Base-by-base conservation (phyloP, 2,329 filamentous ascomycete genomes). In the Esteya vermicola region DNA sequence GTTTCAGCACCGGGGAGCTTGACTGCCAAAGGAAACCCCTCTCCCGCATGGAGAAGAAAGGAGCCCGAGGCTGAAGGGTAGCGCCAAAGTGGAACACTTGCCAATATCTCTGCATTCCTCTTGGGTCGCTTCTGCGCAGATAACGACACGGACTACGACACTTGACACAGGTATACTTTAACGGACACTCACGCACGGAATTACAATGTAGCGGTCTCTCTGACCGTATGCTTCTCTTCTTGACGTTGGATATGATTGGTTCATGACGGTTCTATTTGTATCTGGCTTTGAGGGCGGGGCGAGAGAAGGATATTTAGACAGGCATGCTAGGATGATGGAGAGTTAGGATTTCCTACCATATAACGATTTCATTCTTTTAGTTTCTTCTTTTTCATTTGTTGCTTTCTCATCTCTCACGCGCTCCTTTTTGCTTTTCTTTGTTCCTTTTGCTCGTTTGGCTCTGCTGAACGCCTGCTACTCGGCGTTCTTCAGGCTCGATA, bases 241-340 rank as follows among this genome's bases (percentile, higher is more conserved):
- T 42, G 47, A 50, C 42, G 49, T 48, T 49, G 47, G 49, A 48
- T 36, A 50, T 43, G 51, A 51, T n/a, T n/a, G n/a, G n/a, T 44
- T 50, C 10, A 51, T 43, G 47, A 52, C 42, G 45, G 48, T 40
- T n/a, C n/a, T n/a, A n/a, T n/a, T n/a, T 41, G 46, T 42, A 45
- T 45, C 46, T 47, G 38, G 47, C 48, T 43, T 41, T 47, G n/a
- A n/a, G n/a, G n/a, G n/a, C n/a, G n/a, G 38, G 42, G 37, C 39
- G 31, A 46, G 47, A 30, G 42, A 23, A 26, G 31, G 27, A 40
- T 12, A 16, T 18, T 33, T 43, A 37, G 35, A 39, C 39, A 41
- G 27, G 9, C 26, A 31, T 36, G n/a, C 23, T 14, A 7, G 25
- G 35, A 39, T 9, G 27, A 30, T 18, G 14, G 20, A 16, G 22